Percentiles rank a stretch among this genome's conserved stretches.
These are phyloP conservation scores for Neoboletus subvelutipes DNA, from an alignment of 768 basidiomycete genomes.

Conservation along the genomic window DNA sequence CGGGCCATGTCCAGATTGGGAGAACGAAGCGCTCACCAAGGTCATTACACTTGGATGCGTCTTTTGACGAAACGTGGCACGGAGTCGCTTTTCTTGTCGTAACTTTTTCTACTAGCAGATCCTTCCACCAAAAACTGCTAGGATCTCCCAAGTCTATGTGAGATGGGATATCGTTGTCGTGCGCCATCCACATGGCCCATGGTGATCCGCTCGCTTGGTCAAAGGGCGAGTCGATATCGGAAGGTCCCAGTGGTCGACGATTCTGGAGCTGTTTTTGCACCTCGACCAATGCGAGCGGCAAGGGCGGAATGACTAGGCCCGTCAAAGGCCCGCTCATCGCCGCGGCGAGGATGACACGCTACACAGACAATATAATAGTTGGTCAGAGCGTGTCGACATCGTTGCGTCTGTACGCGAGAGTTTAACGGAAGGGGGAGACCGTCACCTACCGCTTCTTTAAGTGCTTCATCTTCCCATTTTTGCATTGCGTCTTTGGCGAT, in stretches of 20 bases:
- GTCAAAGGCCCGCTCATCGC: neutral
- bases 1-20: neutral
- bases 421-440: too few species aligned
- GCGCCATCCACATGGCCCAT: neutral
- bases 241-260: neutral
- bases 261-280: neutral
- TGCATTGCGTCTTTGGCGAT: neutral
- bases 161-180: neutral
- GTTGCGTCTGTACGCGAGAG: too few species aligned
- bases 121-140: slow-evolving; percentile 12
- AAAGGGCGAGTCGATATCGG: slow-evolving; percentile 3
- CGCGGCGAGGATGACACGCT: neutral
- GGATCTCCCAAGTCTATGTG: slow-evolving; percentile 1
- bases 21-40: neutral
- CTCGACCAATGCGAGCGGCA: slow-evolving; percentile 6
- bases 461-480: slow-evolving; percentile 1
- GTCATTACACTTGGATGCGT: too few species aligned
- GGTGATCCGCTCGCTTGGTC: slow-evolving; percentile 1
- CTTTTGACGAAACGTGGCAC: neutral
- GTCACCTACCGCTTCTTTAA: slow-evolving; percentile 11
- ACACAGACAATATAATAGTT: too few species aligned
- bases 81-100: neutral
- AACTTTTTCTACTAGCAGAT: neutral
- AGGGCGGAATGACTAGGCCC: slow-evolving; percentile 2
- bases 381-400: too few species aligned